phyloP scores from a whole-genome alignment of 768 basidiomycete species.

The Rossbeevera mucosa region DNA sequence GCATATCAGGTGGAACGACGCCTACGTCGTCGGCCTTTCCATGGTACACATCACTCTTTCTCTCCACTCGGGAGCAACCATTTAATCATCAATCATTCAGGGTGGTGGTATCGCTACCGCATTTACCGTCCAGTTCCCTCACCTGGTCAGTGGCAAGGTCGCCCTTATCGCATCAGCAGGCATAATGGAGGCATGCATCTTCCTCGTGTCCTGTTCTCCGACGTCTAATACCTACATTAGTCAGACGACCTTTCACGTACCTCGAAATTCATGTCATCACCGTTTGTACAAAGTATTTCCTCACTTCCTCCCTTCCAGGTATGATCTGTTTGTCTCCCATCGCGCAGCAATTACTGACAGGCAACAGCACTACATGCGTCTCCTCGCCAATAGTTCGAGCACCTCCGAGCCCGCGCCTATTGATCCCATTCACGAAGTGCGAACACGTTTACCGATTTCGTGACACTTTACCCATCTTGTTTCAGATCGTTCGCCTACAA shows the following conservation, averaged over 20 bases:
- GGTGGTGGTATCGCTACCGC: slow-evolving; percentile 72
- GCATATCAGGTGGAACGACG: slow-evolving; percentile 66
- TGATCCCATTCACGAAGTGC: slow-evolving; percentile 43
- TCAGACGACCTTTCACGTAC: slow-evolving; percentile 66
- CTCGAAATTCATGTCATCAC: slow-evolving; percentile 73
- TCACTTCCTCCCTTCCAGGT: slow-evolving; percentile 62
- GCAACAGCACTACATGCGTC: slow-evolving; percentile 47
- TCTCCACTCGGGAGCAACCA: neutral
- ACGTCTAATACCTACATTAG: slow-evolving; percentile 29
- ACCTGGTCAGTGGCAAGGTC: slow-evolving; percentile 61
- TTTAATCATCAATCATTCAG: slow-evolving; percentile 34
- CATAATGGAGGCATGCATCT: slow-evolving; percentile 51
- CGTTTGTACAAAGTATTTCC: slow-evolving; percentile 62
- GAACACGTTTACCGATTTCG: neutral
- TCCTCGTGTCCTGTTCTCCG: neutral
- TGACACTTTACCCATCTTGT: neutral
- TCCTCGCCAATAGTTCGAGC: slow-evolving; percentile 38
- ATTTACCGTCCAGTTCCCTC: slow-evolving; percentile 67
- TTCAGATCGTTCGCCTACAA: slow-evolving; percentile 68
- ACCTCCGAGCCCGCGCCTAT: slow-evolving; percentile 14
- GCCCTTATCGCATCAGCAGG: slow-evolving; percentile 68
- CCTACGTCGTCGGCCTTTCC: slow-evolving; percentile 63
- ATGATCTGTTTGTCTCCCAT: slow-evolving; percentile 17
- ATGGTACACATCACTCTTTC: slow-evolving; percentile 47
- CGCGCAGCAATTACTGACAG: neutral